A percentile compares a stretch with the other conserved stretches of the same genome.
phyloP scores from a whole-genome alignment of 305 asterid species.

The Euphrasia arctica region DNA sequence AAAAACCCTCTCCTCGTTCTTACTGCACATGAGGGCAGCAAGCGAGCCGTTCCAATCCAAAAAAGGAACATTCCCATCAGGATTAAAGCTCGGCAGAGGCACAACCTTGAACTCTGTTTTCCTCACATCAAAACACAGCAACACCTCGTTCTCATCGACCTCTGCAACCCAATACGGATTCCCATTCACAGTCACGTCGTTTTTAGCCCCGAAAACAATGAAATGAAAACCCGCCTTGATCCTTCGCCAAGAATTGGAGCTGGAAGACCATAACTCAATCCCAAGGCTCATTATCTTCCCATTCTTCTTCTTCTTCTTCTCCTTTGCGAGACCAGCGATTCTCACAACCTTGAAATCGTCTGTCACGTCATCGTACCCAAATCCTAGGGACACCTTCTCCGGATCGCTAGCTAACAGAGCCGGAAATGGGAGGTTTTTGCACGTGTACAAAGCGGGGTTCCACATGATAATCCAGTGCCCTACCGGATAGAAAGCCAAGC shows the following conservation, averaged over 20 bases:
- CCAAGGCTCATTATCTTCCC: background rate
- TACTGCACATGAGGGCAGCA: background rate
- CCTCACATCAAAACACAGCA: background rate
- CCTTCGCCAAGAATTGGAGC: background rate
- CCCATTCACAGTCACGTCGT: background rate
- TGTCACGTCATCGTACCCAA: conserved; percentile 4
- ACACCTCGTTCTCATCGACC: background rate
- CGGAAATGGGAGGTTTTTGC: background rate
- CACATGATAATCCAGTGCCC: background rate
- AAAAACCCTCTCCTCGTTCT: background rate
- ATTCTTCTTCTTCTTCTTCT: background rate
- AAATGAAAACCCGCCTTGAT: too few relatives aligned
- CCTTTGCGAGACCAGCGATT: background rate
- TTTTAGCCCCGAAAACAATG: background rate
- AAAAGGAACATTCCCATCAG: background rate
- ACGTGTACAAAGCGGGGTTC: conserved; percentile 18
- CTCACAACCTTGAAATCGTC: background rate
- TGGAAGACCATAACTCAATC: background rate
- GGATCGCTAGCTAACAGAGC: background rate
- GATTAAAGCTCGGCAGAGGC: background rate
- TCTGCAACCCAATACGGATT: background rate
- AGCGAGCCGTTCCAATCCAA: background rate
- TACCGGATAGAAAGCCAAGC: background rate
- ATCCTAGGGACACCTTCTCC: conserved; percentile 13
- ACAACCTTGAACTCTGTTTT: background rate